Evolutionary conservation across 164 flowering plant species (phyloP).

Genomic region (Malania oleifera): DNA sequence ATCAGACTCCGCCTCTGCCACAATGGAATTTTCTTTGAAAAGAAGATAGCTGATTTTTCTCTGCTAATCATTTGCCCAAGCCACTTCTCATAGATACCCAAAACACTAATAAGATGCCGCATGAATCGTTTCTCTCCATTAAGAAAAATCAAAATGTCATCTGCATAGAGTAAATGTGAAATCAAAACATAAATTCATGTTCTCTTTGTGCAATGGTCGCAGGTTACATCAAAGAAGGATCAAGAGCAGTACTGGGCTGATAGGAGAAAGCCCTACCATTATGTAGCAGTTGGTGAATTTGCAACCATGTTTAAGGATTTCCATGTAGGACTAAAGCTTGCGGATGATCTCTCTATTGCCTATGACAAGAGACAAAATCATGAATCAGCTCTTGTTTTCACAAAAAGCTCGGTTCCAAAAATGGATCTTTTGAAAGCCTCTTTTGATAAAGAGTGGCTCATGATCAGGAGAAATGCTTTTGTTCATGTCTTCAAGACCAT

Average conservation of each 20-base stretch:
- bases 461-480: constrained; percentile 2
- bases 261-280: neutral
- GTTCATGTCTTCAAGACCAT: constrained; percentile 6
- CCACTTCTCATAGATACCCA: no score
- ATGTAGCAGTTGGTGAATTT: constrained; percentile 1
- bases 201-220: no score
- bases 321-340: neutral
- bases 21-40: no score
- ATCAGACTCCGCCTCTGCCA: no score
- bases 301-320: neutral
- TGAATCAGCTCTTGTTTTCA: neutral
- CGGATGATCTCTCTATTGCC: neutral
- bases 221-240: constrained; percentile 4
- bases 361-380: neutral
- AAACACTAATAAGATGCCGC: no score
- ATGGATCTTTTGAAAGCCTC: neutral
- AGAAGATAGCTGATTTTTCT: no score
- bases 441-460: constrained; percentile 6
- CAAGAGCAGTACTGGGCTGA: constrained; percentile 6
- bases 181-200: no score
- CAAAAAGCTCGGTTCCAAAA: neutral
- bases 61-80: no score
- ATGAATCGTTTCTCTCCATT: no score
- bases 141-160: no score
- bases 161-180: no score